Base-by-base conservation (phyloP, 1,284 basidiomycete species). In the Leccinum ponderosum region DNA sequence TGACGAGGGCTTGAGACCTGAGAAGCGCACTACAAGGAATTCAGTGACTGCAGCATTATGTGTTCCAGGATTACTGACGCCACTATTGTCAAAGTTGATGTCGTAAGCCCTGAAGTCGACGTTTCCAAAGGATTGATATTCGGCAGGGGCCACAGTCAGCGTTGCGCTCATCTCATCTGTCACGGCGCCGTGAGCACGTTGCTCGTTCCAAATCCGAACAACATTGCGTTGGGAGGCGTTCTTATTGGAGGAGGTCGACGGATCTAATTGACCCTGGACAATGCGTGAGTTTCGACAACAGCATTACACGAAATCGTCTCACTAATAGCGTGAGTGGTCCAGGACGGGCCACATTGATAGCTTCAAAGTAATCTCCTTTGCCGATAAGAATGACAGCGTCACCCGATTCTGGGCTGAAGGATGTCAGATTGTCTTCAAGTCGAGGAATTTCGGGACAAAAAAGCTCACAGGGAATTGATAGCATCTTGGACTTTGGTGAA, bases 21-120 rank as follows among this genome's bases (percentile, higher is more conserved):
- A 60, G 86, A 39, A n/a, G 37, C 80, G 20, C 83, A 83, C 86
- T 86, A 57, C 31, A 58, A 44, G 59, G 20, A 47, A 57, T 1
- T 55, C 15, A 57, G 22, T 53, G 44, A 14, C 14, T 9, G 51
- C 39, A 11, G 6, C 54, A 55, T 31, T 35, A 48, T n/a, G 15
- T 27, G 4, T 35, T 27, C 17, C 29, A 22, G 6, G 17, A 53
- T 8, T 53, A 64, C 82, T 62, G 62, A 87, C 87, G 15, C 86
- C 87, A 61, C 83, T 78, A 65, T 90, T 90, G 65, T 87, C 78
- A 62, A 88, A 86, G 68, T 89, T 80, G 64, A 90, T 83, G 65
- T 89, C 89, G 66, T 89, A 89, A 8, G 79, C 82, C 66, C 77
- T 87, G 74, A 89, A 87, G 66, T 89, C 81, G 9, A 69, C 66